phyloP scores from a whole-genome alignment of 257 asterid genomes.

The Nicotiana benthamiana region DNA sequence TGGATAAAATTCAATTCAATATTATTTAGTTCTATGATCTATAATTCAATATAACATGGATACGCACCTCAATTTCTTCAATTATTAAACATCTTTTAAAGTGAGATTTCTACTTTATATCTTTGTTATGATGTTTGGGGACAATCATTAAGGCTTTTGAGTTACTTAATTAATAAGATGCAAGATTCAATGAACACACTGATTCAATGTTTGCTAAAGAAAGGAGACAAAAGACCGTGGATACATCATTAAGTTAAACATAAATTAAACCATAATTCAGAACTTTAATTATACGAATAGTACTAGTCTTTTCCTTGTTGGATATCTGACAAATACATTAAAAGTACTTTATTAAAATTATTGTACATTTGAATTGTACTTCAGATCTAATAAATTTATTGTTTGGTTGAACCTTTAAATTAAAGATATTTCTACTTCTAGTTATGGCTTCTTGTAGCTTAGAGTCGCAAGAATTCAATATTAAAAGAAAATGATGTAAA shows the following conservation, averaged over 20 bases:
- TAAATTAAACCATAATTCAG: background rate
- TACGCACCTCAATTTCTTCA: background rate
- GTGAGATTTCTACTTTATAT: background rate
- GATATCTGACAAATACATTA: background rate
- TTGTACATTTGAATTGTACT: background rate
- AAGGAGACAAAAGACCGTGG: slow-evolving; percentile 3
- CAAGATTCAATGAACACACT: slow-evolving; percentile 9
- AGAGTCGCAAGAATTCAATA: background rate
- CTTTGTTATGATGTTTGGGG: background rate
- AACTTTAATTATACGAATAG: background rate
- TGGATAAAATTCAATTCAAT: no score
- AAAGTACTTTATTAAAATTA: background rate
- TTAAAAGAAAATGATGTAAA: no score
- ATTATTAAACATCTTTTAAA: background rate
- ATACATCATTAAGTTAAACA: background rate
- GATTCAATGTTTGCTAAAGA: background rate
- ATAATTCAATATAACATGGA: background rate
- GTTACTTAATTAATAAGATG: background rate
- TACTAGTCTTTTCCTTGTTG: background rate
- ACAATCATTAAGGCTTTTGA: background rate
- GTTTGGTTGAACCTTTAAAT: background rate
- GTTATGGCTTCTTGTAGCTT: background rate
- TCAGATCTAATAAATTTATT: background rate
- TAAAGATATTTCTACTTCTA: background rate
- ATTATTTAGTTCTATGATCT: no score